Percentiles rank a stretch among this genome's conserved stretches.
Evolutionary conservation across 1,284 basidiomycete species (phyloP).

Genomic region (Fomitiporia mediterranea): DNA sequence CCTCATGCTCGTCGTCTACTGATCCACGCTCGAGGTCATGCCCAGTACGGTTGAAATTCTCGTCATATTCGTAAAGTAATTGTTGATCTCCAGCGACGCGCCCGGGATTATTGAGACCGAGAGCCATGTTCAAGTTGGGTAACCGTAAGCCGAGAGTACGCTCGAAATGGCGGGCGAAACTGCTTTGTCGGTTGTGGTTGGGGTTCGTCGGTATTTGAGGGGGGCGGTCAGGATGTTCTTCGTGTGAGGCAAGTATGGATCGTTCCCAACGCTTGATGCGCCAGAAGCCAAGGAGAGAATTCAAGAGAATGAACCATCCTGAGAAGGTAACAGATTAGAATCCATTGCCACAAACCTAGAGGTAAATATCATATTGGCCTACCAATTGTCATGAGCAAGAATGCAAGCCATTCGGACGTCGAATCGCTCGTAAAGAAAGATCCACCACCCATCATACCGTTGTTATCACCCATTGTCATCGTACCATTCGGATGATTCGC

Average conservation of each 20-base stretch:
- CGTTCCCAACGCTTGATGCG: constrained; percentile 86
- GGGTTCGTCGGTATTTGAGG: constrained; percentile 24
- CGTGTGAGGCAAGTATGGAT: constrained; percentile 57
- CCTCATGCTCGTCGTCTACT: constrained; percentile 28
- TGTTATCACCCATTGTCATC: neutral
- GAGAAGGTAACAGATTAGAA: neutral
- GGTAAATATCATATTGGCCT: constrained; percentile 27
- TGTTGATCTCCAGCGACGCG: neutral
- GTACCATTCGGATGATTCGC: constrained; percentile 34
- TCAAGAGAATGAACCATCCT: constrained; percentile 92
- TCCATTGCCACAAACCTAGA: constrained; percentile 5
- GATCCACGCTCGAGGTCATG: constrained; percentile 1
- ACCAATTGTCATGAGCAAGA: constrained; percentile 91
- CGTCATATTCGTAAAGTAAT: constrained; percentile 14
- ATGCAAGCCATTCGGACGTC: constrained; percentile 85
- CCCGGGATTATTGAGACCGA: constrained; percentile 43
- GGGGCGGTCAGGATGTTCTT: constrained; percentile 17
- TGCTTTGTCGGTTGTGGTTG: constrained; percentile 26
- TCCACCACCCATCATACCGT: neutral
- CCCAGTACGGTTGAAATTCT: constrained; percentile 9
- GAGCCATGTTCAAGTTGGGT: constrained; percentile 41
- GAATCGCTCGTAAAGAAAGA: constrained; percentile 36
- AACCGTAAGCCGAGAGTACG: constrained; percentile 41
- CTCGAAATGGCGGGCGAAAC: constrained; percentile 36
- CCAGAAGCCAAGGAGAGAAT: constrained; percentile 86